Percentiles rank a stretch among this genome's conserved stretches.
Evolutionary conservation across 2,329 filamentous ascomycete species (phyloP).

Genomic region (Akanthomyces uredinophilus): DNA sequence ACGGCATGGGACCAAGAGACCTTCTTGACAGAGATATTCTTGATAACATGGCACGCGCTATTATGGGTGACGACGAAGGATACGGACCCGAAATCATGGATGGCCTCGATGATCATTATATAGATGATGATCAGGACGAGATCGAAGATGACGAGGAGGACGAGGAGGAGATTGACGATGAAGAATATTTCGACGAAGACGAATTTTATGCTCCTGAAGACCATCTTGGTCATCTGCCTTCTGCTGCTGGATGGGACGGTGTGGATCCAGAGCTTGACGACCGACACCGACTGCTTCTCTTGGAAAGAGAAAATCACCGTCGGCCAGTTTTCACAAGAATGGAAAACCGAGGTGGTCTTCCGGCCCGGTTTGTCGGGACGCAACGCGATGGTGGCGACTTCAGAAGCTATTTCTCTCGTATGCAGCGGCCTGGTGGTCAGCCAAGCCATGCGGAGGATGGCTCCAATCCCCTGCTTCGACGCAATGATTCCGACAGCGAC

Average conservation of each 20-base stretch:
- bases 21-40: conserved; percentile 44
- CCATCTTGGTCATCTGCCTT: conserved; percentile 41
- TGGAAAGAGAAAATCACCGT: conserved; percentile 52
- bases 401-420: conserved; percentile 44
- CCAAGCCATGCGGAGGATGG: conserved; percentile 66
- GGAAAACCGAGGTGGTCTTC: conserved; percentile 54
- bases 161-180: conserved; percentile 65
- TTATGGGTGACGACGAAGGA: conserved; percentile 46
- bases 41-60: conserved; percentile 51
- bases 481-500: conserved; percentile 43
- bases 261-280: conserved; percentile 47
- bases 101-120: conserved; percentile 47
- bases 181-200: conserved; percentile 58
- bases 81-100: conserved; percentile 51
- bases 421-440: conserved; percentile 49
- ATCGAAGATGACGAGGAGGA: conserved; percentile 59
- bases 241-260: conserved; percentile 56
- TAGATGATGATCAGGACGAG: conserved; percentile 55
- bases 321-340: conserved; percentile 30
- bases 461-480: conserved; percentile 78
- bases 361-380: conserved; percentile 44
- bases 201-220: conserved; percentile 46
- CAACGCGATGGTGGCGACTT: conserved; percentile 51
- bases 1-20: conserved; percentile 38
- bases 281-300: conserved; percentile 40